Base-by-base conservation (phyloP, 305 asterid species). In the Ilex paraguariensis region DNA sequence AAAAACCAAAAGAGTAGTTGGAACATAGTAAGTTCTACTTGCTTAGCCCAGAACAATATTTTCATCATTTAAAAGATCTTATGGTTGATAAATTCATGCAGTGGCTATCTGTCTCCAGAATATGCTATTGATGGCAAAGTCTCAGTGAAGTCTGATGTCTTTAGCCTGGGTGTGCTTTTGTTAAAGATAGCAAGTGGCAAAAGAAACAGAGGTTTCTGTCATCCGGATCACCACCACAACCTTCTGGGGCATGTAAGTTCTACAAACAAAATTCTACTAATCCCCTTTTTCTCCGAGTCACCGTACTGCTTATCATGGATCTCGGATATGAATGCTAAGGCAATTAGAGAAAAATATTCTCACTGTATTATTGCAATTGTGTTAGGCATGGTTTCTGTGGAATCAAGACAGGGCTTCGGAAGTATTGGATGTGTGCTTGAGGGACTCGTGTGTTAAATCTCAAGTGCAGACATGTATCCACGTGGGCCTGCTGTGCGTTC, bases 61-160 rank as follows among this genome's bases (percentile, higher is more conserved):
- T 30, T 57, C 13, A 32, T 54, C 46, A 50, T 62, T 11, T 16
- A 36, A 21, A 52, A 10, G 7, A 15, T 31, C n/a, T n/a, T 28
- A 7, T 3, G 0, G 11, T 31, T 13, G 17, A 58, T n/a, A 10
- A 0, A 31, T 61, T 65, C 14, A 44, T 64, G 61, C 54, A 77
- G 79, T 63, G 77, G 74, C n/a, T 71, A 67, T 65, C 77, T 81
- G 79, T 67, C 86, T 66, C 83, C 83, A 8, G 82, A 81, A 63
- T 81, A 81, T 13, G 82, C 82, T 0, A 45, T 76, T 16, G 76
- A 78, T 49, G 82, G 84, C 33, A 77, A 73, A 42, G 79, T 75
- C 59, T 81, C 82, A 10, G 66, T 61, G 28, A 21, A 21, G 28
- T 21, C 28, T 21, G 28, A 21, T 21, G 28, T 21, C 28, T 21